A percentile compares a stretch with the other conserved stretches of the same genome.
These are phyloP conservation scores for Conticribra guillardii DNA, from an alignment of 108 stramenopile species.

Conservation along the genomic window DNA sequence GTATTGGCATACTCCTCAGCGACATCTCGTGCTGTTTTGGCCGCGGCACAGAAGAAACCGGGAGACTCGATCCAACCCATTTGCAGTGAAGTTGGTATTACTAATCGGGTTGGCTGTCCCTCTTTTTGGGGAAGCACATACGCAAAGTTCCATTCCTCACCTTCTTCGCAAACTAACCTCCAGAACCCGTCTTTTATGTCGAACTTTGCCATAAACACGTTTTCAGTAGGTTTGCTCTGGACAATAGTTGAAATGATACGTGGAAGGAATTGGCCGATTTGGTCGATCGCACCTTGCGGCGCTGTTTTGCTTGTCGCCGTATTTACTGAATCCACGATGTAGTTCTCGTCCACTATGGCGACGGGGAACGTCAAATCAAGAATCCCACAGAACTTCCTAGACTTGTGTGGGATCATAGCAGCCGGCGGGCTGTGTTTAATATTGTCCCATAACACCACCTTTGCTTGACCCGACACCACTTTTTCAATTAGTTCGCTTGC, in stretches of 20 bases:
- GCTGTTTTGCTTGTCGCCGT: slow-evolving; percentile 5
- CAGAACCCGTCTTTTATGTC: slow-evolving; percentile 13
- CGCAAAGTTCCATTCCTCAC: slow-evolving; percentile 19
- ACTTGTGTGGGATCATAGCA: slow-evolving; percentile 37
- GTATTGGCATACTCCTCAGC: slow-evolving; percentile 8
- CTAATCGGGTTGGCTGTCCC: neutral
- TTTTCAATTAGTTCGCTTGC: neutral
- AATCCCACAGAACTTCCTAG: slow-evolving; percentile 13
- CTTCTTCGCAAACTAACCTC: slow-evolving; percentile 1
- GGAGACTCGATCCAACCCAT: neutral
- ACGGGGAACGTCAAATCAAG: slow-evolving; percentile 4
- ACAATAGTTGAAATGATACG: slow-evolving; percentile 20
- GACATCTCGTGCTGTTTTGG: slow-evolving; percentile 31
- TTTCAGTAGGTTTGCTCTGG: neutral
- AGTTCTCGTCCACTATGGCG: neutral
- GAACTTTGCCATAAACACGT: slow-evolving; percentile 6
- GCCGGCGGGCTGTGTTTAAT: neutral
- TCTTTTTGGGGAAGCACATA: neutral
- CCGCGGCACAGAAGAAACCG: neutral
- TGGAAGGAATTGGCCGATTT: slow-evolving; percentile 11
- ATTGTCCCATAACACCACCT: neutral
- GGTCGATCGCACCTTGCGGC: slow-evolving; percentile 9
- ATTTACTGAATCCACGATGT: slow-evolving; percentile 12
- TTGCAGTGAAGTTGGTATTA: neutral
- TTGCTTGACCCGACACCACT: neutral